Percentiles rank a stretch among this genome's conserved stretches.
These are phyloP conservation scores for Auxenochlorella pyrenoidosa DNA, from an alignment of 139 green algal genomes.

Conservation along the genomic window DNA sequence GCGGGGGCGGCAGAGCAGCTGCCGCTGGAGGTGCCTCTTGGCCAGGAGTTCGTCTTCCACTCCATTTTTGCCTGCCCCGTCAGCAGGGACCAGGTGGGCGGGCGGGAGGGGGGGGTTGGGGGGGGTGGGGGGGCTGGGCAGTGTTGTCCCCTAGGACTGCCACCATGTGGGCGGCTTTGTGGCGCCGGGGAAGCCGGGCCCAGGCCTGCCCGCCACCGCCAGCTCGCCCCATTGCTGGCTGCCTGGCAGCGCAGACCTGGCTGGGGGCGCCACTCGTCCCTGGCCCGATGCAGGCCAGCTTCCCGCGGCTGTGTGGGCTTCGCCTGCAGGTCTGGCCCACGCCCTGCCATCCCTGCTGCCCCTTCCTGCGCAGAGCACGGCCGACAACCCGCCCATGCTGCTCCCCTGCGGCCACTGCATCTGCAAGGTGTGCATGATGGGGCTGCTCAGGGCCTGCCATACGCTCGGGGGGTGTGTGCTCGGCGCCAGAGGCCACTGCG, in stretches of 20 bases:
- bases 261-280: too few relatives aligned
- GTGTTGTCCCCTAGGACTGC: too few relatives aligned
- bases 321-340: not conserved
- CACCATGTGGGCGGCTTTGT: too few relatives aligned
- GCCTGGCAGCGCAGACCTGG: too few relatives aligned
- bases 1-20: slow-evolving; percentile 68
- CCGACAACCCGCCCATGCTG: slow-evolving; percentile 92
- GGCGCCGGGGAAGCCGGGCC: too few relatives aligned
- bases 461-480: too few relatives aligned
- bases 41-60: slow-evolving; percentile 90
- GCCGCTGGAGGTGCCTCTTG: slow-evolving; percentile 92
- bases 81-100: slow-evolving; percentile 68
- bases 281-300: too few relatives aligned
- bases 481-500: too few relatives aligned
- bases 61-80: slow-evolving; percentile 95
- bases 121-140: too few relatives aligned
- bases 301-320: not conserved
- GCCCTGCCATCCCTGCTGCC: not conserved
- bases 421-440: slow-evolving; percentile 68
- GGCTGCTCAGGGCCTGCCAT: too few relatives aligned
- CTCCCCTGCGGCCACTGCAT: slow-evolving; percentile 96
- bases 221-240: too few relatives aligned
- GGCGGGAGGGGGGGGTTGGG: not conserved
- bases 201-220: too few relatives aligned
- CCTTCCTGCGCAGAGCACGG: slow-evolving; percentile 53